Evolutionary conservation across 129 eudicot species (phyloP), one percentile per base, ranked within the genome.

Genomic region (Solidago caesia): DNA sequence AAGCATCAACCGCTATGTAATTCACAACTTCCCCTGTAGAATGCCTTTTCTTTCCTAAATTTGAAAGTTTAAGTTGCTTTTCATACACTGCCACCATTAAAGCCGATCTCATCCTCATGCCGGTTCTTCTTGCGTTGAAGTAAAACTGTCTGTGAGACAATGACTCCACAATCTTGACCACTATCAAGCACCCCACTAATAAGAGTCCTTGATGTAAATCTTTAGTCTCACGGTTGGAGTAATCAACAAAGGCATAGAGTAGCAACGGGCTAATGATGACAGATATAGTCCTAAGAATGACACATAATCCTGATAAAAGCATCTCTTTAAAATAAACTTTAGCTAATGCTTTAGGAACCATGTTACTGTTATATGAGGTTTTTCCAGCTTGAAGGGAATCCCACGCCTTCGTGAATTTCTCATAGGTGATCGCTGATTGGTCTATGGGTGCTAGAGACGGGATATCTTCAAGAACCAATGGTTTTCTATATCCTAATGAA

Each of bases 21-120:
- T 89, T 89, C 13, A 82, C 91, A 25, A 89, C 64, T 71, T 89
- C 91, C 1, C 96, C 91, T 0, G 87, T 84, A 7, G 96, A 86
- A 67, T 89, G 96, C 42, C 84, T 72, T 66, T 26, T 74, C 69
- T 82, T 82, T 62, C 89, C 91, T 21, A 80, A 25, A 48, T 76
- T 86, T 2, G 96, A 89, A 49, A 89, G 84, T 56, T 75, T 86
- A n/a, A 89, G 87, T 67, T 79, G 87, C 70, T 86, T 89, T 33
- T 78, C 82, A 47, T 89, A 86, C 5, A 86, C 76, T 15, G 85
- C 87, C 16, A 82, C 91, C 85, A 89, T 86, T 8, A 89, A 79
- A 72, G 86, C 84, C 5, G 96, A 84, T 73, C 96, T 86, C 75
- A 86, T 84, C 44, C 87, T 86, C 90, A 85, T 85, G n/a, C 95